Evolutionary conservation across 2,329 filamentous ascomycete species (phyloP).

Genomic region (Apiospora aurea): DNA sequence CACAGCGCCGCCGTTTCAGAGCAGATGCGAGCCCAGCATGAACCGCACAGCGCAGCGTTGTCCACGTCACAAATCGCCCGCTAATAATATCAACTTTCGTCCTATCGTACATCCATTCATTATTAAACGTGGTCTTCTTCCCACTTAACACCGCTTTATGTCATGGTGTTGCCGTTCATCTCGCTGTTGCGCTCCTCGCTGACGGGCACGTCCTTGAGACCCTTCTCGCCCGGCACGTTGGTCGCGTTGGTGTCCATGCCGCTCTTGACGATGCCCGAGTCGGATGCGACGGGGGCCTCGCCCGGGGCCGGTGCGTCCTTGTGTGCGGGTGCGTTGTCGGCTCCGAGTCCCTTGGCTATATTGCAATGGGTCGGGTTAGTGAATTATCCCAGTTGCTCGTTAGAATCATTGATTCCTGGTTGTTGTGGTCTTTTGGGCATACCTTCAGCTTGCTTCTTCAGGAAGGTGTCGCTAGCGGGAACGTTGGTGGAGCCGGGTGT

Average conservation of each 20-base stretch:
- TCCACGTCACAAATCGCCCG: slow-evolving; percentile 7
- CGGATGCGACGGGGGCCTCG: slow-evolving; percentile 36
- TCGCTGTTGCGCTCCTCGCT: slow-evolving; percentile 34
- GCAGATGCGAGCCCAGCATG: not conserved
- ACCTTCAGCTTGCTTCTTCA: slow-evolving; percentile 36
- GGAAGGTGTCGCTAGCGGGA: slow-evolving; percentile 36
- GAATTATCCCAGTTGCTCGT: not conserved
- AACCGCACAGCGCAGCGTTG: not conserved
- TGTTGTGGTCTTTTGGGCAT: slow-evolving; percentile 13
- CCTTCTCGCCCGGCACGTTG: slow-evolving; percentile 37
- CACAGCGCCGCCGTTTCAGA: not conserved
- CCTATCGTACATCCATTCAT: not conserved
- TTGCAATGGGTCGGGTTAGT: not conserved
- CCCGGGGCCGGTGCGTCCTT: slow-evolving; percentile 36
- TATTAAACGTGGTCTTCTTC: not conserved
- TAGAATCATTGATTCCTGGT: not conserved
- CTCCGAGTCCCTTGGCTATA: slow-evolving; percentile 37
- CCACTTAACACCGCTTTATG: slow-evolving; percentile 18
- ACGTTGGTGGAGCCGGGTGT: slow-evolving; percentile 36
- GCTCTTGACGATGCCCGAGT: slow-evolving; percentile 34
- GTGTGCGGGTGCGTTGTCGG: slow-evolving; percentile 36
- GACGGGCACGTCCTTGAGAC: slow-evolving; percentile 34
- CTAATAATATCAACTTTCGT: not conserved
- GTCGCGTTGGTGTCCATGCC: slow-evolving; percentile 35
- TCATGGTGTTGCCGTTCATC: slow-evolving; percentile 35